Evolutionary conservation across 1,139 yeast genomes (phyloP), one percentile per base, ranked within the genome.

Genomic region (Yamadazyma siamensis): DNA sequence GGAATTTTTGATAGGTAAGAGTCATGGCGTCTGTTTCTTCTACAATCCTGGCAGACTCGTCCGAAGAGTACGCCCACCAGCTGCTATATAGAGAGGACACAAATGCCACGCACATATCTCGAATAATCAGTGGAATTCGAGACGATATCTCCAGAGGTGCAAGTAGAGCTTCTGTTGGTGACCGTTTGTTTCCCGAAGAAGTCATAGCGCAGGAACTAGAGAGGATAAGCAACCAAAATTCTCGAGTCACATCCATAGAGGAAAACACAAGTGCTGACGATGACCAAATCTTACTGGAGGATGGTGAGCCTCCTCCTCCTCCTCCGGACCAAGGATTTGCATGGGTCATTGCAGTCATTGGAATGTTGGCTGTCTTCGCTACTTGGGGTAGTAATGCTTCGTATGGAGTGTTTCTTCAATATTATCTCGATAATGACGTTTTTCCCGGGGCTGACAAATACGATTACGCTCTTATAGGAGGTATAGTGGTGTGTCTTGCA

Each of bases 331-430:
- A 77, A 15, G 85, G 85, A 1, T 72, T 72, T 40, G 87, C 86
- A 1, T 83, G 91, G 88, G 72, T 79, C 6, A 69, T 79, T 32
- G 76, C 80, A 0, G 33, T 71, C 2, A 72, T 82, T 41, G 74
- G 74, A 1, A 62, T 75, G 51, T 46, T 71, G 27, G 50, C 63
- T 15, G 50, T 57, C 17, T 63, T 78, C 27, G 69, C 76, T 18
- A 74, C 88, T 1, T 84, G 94, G 94, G 94, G 94, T 14, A 65
- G 79, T 27, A 80, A 79, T 46, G 74, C 85, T 4, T 72, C 77
- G 0, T 84, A 70, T 47, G 89, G 91, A 28, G 81, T 84, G 4
- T 81, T 75, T 44, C 56, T 84, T 21, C 69, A 75, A 21, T 77
- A 63, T 46, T 84, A 79, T 48, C 49, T 77, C 15, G 35, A 39